Base-by-base conservation (phyloP, 176 grass and related monocot species). In the Eleusine indica region DNA sequence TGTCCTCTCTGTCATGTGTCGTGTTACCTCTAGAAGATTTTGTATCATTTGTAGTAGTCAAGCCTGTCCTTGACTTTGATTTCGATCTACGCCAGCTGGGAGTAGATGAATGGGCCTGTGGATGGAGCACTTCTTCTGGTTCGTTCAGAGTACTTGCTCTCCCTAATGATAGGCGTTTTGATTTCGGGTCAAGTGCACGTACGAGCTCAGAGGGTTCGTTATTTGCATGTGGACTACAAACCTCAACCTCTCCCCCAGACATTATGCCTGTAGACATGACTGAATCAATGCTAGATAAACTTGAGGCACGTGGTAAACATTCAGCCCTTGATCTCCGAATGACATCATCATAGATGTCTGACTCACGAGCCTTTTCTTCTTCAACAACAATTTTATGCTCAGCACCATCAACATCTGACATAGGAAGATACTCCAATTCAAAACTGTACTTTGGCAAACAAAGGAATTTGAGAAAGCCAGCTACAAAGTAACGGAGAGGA, bases 201-300 rank as follows among this genome's bases (percentile, higher is more conserved):
- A 99, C 88, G 72, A 89, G 84, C 68, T 99, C 97, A 39, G 97
- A 96, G 49, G 93, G 97, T 89, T 96, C 93, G 29, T 90, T 87
- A 84, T 85, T 88, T 85, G 89, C 89, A 64, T 11, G 82, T 83
- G 90, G 90, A 71, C 86, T 95, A 65, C 71, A 75, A 75, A 82
- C 62, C 38, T 94, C 94, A 18, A 86, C 10, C 21, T 94, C 91
- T 41, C 75, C 87, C 75, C 90, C 89, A 80, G 93, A 91, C 80
- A 91, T 96, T 79, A 88, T 84, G 46, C 77, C 83, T 65, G 93
- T 86, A 83, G 89, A 94, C 93, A 94, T 99, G 83, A 91, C 82
- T 74, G 97, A 99, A 84, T 99, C 93, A 72, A 99, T 96, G 71
- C 91, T 99, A 47, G 97, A 99, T 66, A 99, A 96, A 85, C 93